Evolutionary conservation across 2,329 filamentous ascomycete genomes (phyloP), one percentile per base, ranked within the genome.

Genomic region (Dactylellina drechsleri): DNA sequence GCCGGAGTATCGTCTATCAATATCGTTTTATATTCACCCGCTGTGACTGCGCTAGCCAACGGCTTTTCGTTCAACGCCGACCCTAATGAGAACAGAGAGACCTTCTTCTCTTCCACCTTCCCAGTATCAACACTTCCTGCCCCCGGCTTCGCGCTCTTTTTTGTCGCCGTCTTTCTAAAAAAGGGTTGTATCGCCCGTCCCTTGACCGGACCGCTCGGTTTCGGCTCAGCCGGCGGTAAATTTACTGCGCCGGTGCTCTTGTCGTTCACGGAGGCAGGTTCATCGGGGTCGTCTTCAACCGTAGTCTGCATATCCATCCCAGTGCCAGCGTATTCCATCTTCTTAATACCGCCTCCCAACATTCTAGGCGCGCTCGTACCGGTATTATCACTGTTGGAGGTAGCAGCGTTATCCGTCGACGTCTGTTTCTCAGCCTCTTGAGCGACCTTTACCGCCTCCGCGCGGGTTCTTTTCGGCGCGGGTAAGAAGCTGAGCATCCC

Each of bases 401-500:
- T 43, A 18, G 45, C 18, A 26, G 40, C 13, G 8, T 31, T 10
- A 26, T 45, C 31, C 16, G 26, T 45, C 52, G 65, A 65, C 36
- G 64, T 58, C 26, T 77, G 75, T 59, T 72, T 78, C 52, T 57
- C 47, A 41, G 60, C 47, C 43, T 72, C 75, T 45, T 71, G 59
- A 36, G 66, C 72, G 15, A 57, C 59, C 15, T 70, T 71, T 23
- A 31, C 65, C 5, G 72, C 72, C 31, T 70, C 72, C 4, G 56
- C 72, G 40, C 78, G 77, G n/a, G 76, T 78, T 40, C 77, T 70
- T 65, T 79, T 79, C 4, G 78, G 78, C 40, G 78, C 78, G 5
- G 78, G 78, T 53, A 79, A 47, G 76, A 79, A 77, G 31, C 77
- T 74, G 28, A 78, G 70, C 61, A 79, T 41, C 40, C 78, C 78